Percentiles rank a stretch among this genome's conserved stretches.
Conservation (phyloP, 1,284 basidiomycete species). For the Rhodotorula sp. region DNA sequence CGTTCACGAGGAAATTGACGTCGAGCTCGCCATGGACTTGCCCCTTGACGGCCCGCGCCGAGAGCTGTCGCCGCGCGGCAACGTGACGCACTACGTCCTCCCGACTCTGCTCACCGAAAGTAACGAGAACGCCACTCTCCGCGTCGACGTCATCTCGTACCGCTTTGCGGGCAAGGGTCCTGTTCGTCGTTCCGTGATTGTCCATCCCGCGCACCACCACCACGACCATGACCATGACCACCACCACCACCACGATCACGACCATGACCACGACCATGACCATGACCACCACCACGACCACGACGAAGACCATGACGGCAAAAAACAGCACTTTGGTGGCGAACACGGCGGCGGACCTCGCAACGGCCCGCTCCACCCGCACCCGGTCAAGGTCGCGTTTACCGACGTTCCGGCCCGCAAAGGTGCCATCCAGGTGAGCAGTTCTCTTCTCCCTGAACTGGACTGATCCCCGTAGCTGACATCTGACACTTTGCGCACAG, state of each 20-base stretch:
- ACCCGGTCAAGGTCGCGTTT: constrained; percentile 33
- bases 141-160: constrained; percentile 41
- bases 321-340: not conserved
- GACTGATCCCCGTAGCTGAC: not conserved
- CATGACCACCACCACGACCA: not conserved
- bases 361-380: constrained; percentile 1
- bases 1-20: constrained; percentile 13
- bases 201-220: constrained; percentile 20
- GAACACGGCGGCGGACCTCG: constrained; percentile 5
- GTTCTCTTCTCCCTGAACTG: not conserved
- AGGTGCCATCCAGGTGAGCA: constrained; percentile 41
- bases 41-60: not conserved
- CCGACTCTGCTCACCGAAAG: constrained; percentile 42
- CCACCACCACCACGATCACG: not conserved
- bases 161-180: constrained; percentile 40
- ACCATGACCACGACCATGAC: not conserved
- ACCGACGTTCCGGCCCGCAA: constrained; percentile 39
- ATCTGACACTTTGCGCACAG: constrained; percentile 2
- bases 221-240: not conserved
- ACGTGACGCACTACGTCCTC: constrained; percentile 42
- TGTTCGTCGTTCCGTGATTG: constrained; percentile 29
- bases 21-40: constrained; percentile 12
- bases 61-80: constrained; percentile 26
- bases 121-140: constrained; percentile 41
- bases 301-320: not conserved